Percentiles rank a stretch among this genome's conserved stretches.
phyloP scores from a whole-genome alignment of 768 basidiomycete genomes.

The Xerocomellus intermedius region DNA sequence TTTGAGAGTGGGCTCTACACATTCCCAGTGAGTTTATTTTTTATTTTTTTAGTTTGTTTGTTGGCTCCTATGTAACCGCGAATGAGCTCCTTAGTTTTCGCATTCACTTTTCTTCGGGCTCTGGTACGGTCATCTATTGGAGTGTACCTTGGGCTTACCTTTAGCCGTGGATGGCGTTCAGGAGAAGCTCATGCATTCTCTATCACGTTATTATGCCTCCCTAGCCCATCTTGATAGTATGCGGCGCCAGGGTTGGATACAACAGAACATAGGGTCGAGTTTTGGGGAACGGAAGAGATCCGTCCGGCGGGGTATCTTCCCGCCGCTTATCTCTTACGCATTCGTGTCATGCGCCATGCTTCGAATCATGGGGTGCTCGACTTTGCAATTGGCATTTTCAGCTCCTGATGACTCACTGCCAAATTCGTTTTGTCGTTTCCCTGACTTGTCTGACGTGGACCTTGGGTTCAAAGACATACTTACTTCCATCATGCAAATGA shows the following conservation, averaged over 20 bases:
- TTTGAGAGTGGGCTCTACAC: slow-evolving; percentile 74
- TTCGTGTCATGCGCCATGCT: neutral
- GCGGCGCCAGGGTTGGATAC: neutral
- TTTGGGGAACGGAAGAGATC: slow-evolving; percentile 24
- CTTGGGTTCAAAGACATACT: neutral
- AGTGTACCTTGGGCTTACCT: neutral
- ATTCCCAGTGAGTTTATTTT: slow-evolving; percentile 61
- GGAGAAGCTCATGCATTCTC: neutral
- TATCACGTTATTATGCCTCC: neutral
- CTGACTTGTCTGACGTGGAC: neutral
- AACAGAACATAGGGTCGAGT: neutral
- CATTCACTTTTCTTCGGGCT: neutral
- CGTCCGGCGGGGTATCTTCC: slow-evolving; percentile 16
- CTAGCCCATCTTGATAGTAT: neutral
- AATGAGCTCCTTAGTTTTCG: neutral
- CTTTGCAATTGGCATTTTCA: neutral
- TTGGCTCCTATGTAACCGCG: neutral
- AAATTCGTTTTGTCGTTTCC: neutral
- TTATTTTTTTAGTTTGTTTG: neutral
- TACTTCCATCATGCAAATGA: neutral
- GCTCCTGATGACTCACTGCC: neutral
- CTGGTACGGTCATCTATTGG: too few species aligned
- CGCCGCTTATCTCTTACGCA: neutral
- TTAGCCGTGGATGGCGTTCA: neutral
- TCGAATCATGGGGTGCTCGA: neutral